Conservation (phyloP, 495 filamentous ascomycete species). For the Aspergillus sclerotioniger region DNA sequence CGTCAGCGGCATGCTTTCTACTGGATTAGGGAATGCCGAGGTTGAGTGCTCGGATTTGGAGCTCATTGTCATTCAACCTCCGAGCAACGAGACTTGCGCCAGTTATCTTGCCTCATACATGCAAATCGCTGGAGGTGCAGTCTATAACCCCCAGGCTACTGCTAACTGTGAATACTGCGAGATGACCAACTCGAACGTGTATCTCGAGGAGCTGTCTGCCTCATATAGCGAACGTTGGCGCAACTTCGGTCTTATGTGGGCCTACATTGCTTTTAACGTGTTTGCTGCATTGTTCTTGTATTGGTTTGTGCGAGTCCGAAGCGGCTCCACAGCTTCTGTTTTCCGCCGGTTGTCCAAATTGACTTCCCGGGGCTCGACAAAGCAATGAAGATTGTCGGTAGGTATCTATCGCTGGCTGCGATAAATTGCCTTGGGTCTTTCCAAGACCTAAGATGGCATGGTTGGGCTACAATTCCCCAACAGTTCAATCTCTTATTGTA, state of each 20-base stretch:
- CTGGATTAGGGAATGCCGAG: conserved; percentile 32
- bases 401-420: too few species aligned
- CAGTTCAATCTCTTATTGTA: too few species aligned
- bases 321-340: not conserved
- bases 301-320: not conserved
- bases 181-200: conserved; percentile 25
- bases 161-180: conserved; percentile 57
- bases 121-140: conserved; percentile 43
- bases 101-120: conserved; percentile 55
- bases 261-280: not conserved
- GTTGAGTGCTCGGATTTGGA: conserved; percentile 33
- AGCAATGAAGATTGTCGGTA: too few species aligned
- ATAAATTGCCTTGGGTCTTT: too few species aligned
- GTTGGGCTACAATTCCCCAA: too few species aligned
- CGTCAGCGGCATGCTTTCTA: conserved; percentile 40
- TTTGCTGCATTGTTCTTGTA: conserved; percentile 7
- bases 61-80: conserved; percentile 24
- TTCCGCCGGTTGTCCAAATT: not conserved
- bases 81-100: conserved; percentile 49
- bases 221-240: conserved; percentile 58
- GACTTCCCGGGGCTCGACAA: not conserved
- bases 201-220: conserved; percentile 25
- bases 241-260: conserved; percentile 41
- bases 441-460: too few species aligned
- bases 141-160: conserved; percentile 49